phyloP scores from a whole-genome alignment of 208 protist species.

The Trypanosoma conorhini region DNA sequence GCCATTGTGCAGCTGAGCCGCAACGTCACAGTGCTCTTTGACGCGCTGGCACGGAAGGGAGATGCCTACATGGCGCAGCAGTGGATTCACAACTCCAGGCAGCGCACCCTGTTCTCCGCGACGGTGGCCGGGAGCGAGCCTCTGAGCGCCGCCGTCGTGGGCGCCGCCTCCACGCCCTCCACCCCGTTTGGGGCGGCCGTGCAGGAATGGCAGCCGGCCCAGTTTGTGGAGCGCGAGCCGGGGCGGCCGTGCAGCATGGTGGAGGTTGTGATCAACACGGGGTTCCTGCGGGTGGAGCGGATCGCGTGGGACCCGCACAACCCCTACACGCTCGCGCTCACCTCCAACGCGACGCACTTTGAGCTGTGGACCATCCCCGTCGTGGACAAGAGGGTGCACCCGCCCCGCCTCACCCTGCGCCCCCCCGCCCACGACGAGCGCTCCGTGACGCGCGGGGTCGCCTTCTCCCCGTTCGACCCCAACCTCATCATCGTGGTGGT shows the following conservation, averaged over 20 bases:
- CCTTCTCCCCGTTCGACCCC: conserved; percentile 77
- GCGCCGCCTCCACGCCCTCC: background rate
- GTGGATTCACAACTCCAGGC: conserved; percentile 53
- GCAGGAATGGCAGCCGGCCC: background rate
- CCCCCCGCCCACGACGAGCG: conserved; percentile 63
- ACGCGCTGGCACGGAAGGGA: conserved; percentile 62
- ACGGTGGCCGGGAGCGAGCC: conserved; percentile 46
- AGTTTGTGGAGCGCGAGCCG: background rate
- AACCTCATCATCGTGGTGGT: conserved; percentile 72
- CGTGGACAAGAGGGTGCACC: conserved; percentile 40
- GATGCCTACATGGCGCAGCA: conserved; percentile 68
- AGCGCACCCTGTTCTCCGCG: conserved; percentile 39
- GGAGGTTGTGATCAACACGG: conserved; percentile 73
- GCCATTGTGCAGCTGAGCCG: conserved; percentile 70
- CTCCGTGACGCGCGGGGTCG: conserved; percentile 58
- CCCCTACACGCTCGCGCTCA: conserved; percentile 84
- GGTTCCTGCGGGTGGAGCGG: conserved; percentile 59
- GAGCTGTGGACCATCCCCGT: conserved; percentile 79
- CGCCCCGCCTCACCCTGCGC: conserved; percentile 65
- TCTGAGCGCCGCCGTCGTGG: conserved; percentile 32
- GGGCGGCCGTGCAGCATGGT: conserved; percentile 44
- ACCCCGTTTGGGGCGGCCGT: background rate
- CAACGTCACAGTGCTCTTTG: conserved; percentile 75
- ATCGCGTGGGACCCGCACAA: conserved; percentile 88
- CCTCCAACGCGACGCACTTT: conserved; percentile 66